Conservation (phyloP, 2,329 filamentous ascomycete genomes). For the Coniochaeta ligniaria region DNA sequence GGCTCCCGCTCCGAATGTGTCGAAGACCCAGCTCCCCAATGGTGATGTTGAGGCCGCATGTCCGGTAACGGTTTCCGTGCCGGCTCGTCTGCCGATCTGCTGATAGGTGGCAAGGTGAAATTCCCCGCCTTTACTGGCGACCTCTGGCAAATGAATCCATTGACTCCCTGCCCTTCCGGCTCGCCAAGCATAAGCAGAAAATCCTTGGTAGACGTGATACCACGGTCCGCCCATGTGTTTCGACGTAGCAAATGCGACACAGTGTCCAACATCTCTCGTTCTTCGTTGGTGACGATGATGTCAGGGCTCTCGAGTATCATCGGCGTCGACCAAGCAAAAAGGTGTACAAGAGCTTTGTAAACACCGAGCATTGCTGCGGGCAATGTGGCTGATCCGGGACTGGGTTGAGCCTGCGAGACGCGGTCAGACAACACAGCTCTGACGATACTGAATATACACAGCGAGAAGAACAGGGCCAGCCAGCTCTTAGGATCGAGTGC, state of each 20-base stretch:
- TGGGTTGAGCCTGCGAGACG: conserved; percentile 18
- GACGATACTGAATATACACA: conserved; percentile 52
- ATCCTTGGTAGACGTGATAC: conserved; percentile 38
- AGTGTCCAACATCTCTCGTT: conserved; percentile 34
- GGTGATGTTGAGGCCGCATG: conserved; percentile 28
- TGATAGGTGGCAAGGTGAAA: conserved; percentile 24
- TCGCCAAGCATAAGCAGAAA: conserved; percentile 41
- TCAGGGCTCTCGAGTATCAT: conserved; percentile 36
- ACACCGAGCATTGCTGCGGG: conserved; percentile 37
- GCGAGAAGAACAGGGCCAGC: conserved; percentile 44
- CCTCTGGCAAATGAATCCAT: conserved; percentile 33
- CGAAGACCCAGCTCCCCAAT: conserved; percentile 22
- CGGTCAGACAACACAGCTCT: conserved; percentile 44
- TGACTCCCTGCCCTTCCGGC: conserved; percentile 26
- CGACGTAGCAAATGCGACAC: conserved; percentile 38
- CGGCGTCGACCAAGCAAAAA: conserved; percentile 36
- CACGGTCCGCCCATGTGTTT: conserved; percentile 37
- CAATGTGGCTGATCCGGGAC: conserved; percentile 14
- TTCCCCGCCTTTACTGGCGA: conserved; percentile 22
- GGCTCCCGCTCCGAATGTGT: conserved; percentile 18
- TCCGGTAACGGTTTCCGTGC: conserved; percentile 29
- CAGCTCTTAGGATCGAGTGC: conserved; percentile 34
- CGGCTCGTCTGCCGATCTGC: conserved; percentile 22
- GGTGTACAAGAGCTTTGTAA: conserved; percentile 42
- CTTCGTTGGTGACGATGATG: conserved; percentile 33